phyloP scores from a whole-genome alignment of 2,329 filamentous ascomycete genomes.

The Nannizziopsis barbatae region DNA sequence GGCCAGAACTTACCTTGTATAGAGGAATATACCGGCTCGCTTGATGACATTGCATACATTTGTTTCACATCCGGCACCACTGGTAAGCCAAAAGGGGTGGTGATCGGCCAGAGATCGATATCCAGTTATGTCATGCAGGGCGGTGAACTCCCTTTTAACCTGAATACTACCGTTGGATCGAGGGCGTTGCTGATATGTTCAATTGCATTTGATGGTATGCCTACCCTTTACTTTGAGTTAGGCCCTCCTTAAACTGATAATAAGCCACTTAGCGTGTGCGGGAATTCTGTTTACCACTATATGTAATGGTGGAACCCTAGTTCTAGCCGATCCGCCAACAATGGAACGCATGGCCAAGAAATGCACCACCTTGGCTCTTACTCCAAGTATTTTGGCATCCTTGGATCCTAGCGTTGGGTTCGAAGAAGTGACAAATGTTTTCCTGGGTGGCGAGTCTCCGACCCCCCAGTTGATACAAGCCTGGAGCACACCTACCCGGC shows the following conservation, averaged over 20 bases:
- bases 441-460: conserved; percentile 3
- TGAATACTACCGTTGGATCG: not conserved
- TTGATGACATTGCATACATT: conserved; percentile 41
- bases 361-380: not conserved
- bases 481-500: not conserved
- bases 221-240: too few relatives aligned
- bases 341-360: not conserved
- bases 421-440: not conserved
- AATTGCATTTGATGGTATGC: conserved; percentile 6
- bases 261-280: not conserved
- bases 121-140: conserved; percentile 8
- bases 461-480: not conserved
- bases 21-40: not conserved
- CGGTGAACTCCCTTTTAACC: conserved; percentile 1
- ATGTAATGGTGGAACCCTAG: not conserved
- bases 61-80: conserved; percentile 42
- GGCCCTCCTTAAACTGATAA: not conserved
- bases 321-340: not conserved
- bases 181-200: conserved; percentile 3
- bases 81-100: conserved; percentile 41
- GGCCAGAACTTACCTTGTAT: too few relatives aligned
- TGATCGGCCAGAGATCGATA: conserved; percentile 24
- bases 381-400: not conserved
- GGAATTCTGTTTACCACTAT: not conserved
- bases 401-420: not conserved